Evolutionary conservation across 306 rosid genomes (phyloP), one percentile per base, ranked within the genome.

Genomic region (Prinsepia uniflora): DNA sequence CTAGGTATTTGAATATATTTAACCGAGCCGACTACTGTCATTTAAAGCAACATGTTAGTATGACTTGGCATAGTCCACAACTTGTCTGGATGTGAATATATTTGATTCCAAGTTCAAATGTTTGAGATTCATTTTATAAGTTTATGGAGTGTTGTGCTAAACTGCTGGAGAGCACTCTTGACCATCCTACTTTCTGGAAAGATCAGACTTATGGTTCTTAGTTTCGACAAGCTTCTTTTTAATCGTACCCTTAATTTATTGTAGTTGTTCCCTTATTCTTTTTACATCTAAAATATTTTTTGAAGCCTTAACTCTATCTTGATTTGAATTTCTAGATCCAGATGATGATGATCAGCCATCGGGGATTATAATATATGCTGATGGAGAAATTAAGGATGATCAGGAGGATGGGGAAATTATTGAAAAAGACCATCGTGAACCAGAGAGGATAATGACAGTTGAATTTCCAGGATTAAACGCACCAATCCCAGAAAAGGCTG

Each of bases 381-480:
- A 89, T 72, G 79, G 30, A 43, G 90, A 88, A 66, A 80, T 77
- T 53, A 78, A 81, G 55, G 72, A 52, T 17, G 96, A 91, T 39
- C 89, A 89, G 74, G 99, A 95, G 76, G 99, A 95, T 12, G 99
- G 97, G 19, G 99, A 95, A 86, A 95, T 95, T 65, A 18, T 84
- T 47, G 96, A 88, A 63, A 74, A 52, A 17, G 86, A 80, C 24
- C 19, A 69, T 68, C 74, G 75, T 61, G 82, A 83, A 67, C 88
- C 82, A 18, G 65, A 10, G 59, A 81, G 68, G 81, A 87, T 85
- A 75, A 89, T 53, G 99, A 81, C 84, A 6, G 89, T 91, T 13
- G 69, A 80, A 72, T 95, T 91, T 81, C 96, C 97, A 18, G 99
- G 99, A 75, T 50, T 95, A 41, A 95, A 95, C 78, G 96, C 86